A percentile compares a stretch with the other conserved stretches of the same genome.
phyloP scores from a whole-genome alignment of 1,284 basidiomycete genomes.

The Trichosporon coremiiforme region DNA sequence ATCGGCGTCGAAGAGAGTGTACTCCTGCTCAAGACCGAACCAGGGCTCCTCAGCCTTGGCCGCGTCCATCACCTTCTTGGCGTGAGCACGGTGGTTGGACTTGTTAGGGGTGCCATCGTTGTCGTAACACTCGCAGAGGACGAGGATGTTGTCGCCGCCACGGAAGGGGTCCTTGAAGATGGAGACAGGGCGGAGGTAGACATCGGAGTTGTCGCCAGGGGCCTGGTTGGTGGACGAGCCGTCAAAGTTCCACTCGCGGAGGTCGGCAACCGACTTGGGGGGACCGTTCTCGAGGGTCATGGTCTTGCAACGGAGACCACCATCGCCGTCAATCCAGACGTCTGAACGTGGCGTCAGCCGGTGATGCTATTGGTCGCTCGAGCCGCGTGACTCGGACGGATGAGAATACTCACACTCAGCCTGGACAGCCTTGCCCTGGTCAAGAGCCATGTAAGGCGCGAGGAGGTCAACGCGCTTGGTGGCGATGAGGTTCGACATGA shows the following conservation, averaged over 20 bases:
- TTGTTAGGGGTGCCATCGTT: constrained; percentile 97
- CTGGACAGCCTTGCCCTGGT: constrained; percentile 84
- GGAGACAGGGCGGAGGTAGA: constrained; percentile 94
- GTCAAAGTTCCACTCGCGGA: constrained; percentile 97
- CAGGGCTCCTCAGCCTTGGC: constrained; percentile 80
- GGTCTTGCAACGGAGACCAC: constrained; percentile 89
- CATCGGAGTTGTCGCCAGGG: constrained; percentile 91
- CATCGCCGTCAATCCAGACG: constrained; percentile 93
- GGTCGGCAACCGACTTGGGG: constrained; percentile 51
- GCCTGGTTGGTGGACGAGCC: constrained; percentile 97
- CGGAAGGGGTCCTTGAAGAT: constrained; percentile 99
- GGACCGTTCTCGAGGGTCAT: constrained; percentile 59
- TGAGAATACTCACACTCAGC: constrained; percentile 73
- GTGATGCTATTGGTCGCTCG: not conserved
- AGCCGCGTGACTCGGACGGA: constrained; percentile 34
- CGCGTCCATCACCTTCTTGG: constrained; percentile 89
- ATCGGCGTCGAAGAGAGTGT: constrained; percentile 94
- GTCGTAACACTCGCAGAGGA: constrained; percentile 97
- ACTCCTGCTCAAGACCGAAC: constrained; percentile 99
- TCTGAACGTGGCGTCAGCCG: constrained; percentile 60
- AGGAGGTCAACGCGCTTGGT: constrained; percentile 78
- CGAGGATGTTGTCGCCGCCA: constrained; percentile 94
- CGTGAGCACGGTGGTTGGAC: constrained; percentile 91
- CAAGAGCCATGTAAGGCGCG: constrained; percentile 78
- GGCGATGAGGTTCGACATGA: constrained; percentile 55